These are phyloP conservation scores for Ananas comosus DNA, from an alignment of 176 grass and related monocot genomes.

Conservation along the genomic window DNA sequence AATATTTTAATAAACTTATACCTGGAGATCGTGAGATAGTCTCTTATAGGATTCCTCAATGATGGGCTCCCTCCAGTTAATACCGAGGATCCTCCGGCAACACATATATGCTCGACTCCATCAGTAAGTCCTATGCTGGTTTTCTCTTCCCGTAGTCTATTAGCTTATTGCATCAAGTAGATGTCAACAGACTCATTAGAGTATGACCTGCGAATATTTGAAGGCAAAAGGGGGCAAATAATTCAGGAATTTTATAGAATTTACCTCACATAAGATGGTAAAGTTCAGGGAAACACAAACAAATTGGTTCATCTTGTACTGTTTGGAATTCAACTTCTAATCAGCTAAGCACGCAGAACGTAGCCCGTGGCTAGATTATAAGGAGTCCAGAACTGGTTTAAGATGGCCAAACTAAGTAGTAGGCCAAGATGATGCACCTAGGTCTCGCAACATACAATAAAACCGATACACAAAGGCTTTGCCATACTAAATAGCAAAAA, in stretches of 20 bases:
- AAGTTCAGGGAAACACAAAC: too few relatives aligned
- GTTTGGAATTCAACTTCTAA: too few relatives aligned
- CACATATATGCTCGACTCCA: conserved; percentile 16
- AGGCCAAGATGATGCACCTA: too few relatives aligned
- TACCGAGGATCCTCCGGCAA: conserved; percentile 19
- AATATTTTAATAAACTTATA: neutral
- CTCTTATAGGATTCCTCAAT: conserved; percentile 12
- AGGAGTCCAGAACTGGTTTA: too few relatives aligned
- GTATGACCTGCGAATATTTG: conserved; percentile 16
- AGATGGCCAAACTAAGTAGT: too few relatives aligned
- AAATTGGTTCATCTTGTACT: too few relatives aligned
- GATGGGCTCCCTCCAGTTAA: conserved; percentile 19
- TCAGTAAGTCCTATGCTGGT: conserved; percentile 14
- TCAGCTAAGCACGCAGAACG: too few relatives aligned
- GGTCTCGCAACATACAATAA: too few relatives aligned
- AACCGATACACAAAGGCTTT: too few relatives aligned
- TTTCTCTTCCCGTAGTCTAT: conserved; percentile 25
- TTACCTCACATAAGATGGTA: too few relatives aligned
- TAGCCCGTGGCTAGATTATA: too few relatives aligned
- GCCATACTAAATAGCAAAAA: too few relatives aligned
- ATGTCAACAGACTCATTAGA: conserved; percentile 18
- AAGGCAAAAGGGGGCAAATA: neutral
- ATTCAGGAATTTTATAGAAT: neutral
- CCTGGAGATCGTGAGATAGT: conserved; percentile 15
- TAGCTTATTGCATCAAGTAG: conserved; percentile 26